Evolutionary conservation across 2,329 filamentous ascomycete genomes (phyloP), one percentile per base, ranked within the genome.

Genomic region (Ceratocystis diversiconidia): DNA sequence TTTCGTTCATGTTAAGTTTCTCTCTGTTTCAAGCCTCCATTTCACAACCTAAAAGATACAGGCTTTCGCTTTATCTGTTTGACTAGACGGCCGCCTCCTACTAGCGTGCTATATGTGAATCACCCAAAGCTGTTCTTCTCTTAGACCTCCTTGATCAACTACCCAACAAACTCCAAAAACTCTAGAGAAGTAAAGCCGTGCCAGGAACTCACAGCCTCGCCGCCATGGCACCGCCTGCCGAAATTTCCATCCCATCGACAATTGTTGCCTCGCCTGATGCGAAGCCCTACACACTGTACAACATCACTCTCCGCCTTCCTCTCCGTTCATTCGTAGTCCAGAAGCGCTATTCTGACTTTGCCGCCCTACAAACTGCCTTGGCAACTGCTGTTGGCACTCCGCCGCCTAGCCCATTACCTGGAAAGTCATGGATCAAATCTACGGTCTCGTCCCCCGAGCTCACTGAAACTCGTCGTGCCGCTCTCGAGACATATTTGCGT

Each of bases 291-390:
- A 92, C 88, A 0, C 81, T 87, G 69, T 92, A 92, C 78, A 89
- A 89, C 74, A 86, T 92, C 74, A 85, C 84, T 25, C 79, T 94
- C 67, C 85, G 88, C 62, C 84, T 91, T 1, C 89, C 89, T 0
- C 81, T 92, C 15, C 85, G 87, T 61, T 88, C 87, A 3, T 88
- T 87, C 71, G 86, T 88, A 69, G 79, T 91, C 4, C 84, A 86
- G 71, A 92, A 92, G 75, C 87, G 89, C 71, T 95, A 92, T 78
- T 90, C 86, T 64, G 89, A 94, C 73, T 94, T 94, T 72, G 77
- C 79, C 65, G 74, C 79, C 60, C 83, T 95, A 17, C 84, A 94
- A 75, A 74, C 78, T 36, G 75, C 81, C 3, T 80, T 95, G 7
- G 78, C 79, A 22, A 76, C 80, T 50, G 77, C 84, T 62, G 81